These are phyloP conservation scores for Blastobotrys illinoisensis DNA, from an alignment of 1,139 yeast genomes.

Conservation along the genomic window DNA sequence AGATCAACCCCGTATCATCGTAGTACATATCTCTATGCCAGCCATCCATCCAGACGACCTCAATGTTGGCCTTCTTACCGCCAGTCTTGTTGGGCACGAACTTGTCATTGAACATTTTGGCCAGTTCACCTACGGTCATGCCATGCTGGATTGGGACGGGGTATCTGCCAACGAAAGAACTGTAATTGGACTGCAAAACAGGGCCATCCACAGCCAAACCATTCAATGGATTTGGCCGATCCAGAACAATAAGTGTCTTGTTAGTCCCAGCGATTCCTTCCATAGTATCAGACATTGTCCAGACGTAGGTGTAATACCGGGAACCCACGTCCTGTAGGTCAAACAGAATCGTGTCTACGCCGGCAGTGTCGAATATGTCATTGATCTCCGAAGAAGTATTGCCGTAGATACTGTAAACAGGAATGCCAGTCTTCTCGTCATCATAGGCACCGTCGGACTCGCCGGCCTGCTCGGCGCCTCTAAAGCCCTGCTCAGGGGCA, in stretches of 20 bases:
- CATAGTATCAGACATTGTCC: conserved; percentile 15
- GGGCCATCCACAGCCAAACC: conserved; percentile 14
- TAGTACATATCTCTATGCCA: conserved; percentile 14
- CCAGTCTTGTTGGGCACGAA: conserved; percentile 9
- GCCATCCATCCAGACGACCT: conserved; percentile 15
- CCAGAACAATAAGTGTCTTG: conserved; percentile 11
- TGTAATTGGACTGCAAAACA: conserved; percentile 9
- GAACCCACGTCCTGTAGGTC: conserved; percentile 16
- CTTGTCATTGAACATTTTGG: conserved; percentile 11
- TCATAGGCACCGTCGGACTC: conserved; percentile 13
- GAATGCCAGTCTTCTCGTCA: conserved; percentile 11
- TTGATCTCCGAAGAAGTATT: conserved; percentile 13
- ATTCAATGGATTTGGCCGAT: conserved; percentile 15
- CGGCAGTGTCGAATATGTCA: conserved; percentile 12
- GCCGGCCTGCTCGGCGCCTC: conserved; percentile 16
- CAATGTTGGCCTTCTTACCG: conserved; percentile 9
- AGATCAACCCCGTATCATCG: conserved; percentile 14
- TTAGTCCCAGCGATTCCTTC: conserved; percentile 15
- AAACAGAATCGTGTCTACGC: conserved; percentile 11
- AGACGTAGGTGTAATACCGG: conserved; percentile 14
- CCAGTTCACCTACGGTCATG: conserved; percentile 14
- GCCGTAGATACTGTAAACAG: conserved; percentile 12
- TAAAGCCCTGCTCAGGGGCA: conserved; percentile 17
- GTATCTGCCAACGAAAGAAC: conserved; percentile 15
- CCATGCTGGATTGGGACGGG: conserved; percentile 13